These are phyloP conservation scores for Amylostereum areolatum DNA, from an alignment of 1,284 basidiomycete species.

Conservation along the genomic window DNA sequence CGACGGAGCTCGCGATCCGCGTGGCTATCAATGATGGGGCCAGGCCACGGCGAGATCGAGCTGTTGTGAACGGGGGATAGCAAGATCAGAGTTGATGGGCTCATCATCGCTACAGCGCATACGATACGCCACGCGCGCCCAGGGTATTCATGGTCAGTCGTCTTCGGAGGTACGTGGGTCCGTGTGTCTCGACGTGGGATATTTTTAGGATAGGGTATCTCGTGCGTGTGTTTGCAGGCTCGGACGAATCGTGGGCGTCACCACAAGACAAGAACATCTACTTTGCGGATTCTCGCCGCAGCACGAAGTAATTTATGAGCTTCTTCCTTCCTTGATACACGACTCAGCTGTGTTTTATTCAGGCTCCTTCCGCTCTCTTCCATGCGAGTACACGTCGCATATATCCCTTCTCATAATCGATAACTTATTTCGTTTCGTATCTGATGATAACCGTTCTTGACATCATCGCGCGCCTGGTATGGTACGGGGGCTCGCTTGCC, in stretches of 20 bases:
- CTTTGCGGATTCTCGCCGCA: slow-evolving; percentile 59
- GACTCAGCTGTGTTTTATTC: too few species aligned
- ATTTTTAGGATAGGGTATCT: too few species aligned
- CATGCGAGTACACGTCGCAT: too few species aligned
- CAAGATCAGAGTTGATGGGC: slow-evolving; percentile 43
- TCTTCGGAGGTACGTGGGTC: slow-evolving; percentile 51
- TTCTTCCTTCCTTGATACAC: too few species aligned
- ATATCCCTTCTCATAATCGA: too few species aligned
- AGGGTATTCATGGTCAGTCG: slow-evolving; percentile 61
- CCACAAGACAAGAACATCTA: slow-evolving; percentile 51
- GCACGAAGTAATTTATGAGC: slow-evolving; percentile 42
- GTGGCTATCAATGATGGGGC: slow-evolving; percentile 60
- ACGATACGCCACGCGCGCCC: slow-evolving; percentile 31
- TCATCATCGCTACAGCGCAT: slow-evolving; percentile 41
- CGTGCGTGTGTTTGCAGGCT: slow-evolving; percentile 40
- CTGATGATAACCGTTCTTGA: too few species aligned
- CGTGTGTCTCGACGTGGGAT: slow-evolving; percentile 2
- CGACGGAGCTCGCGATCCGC: slow-evolving; percentile 59
- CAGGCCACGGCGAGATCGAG: slow-evolving; percentile 46
- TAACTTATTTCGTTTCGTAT: too few species aligned
- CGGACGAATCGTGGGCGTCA: slow-evolving; percentile 40
- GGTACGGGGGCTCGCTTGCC: too few species aligned
- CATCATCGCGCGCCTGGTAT: too few species aligned
- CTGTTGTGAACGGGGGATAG: slow-evolving; percentile 54
- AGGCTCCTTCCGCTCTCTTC: too few species aligned